phyloP scores from a whole-genome alignment of 805 yeast species.

The Groenewaldozyma tartarivorans region DNA sequence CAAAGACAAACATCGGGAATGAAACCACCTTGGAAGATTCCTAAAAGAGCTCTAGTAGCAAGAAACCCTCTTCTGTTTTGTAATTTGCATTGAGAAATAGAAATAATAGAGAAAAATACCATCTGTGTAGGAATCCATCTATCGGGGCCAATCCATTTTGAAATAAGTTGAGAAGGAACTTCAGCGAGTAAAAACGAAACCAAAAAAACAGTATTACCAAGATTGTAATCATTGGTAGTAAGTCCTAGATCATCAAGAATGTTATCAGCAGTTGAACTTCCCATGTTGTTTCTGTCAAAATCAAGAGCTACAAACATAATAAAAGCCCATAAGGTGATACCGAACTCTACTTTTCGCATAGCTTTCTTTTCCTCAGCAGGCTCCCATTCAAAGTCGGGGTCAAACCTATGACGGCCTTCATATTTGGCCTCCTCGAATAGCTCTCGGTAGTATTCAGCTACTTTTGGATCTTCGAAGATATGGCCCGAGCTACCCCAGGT shows the following conservation, averaged over 20 bases:
- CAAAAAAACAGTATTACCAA: conserved; percentile 47
- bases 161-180: conserved; percentile 56
- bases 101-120: conserved; percentile 45
- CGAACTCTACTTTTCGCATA: conserved; percentile 43
- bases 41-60: conserved; percentile 43
- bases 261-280: conserved; percentile 50
- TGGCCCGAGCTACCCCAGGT: conserved; percentile 8
- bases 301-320: conserved; percentile 51
- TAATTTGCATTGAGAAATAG: conserved; percentile 41
- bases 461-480: conserved; percentile 37
- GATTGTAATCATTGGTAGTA: conserved; percentile 48
- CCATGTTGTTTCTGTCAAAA: conserved; percentile 47
- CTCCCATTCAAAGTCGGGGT: conserved; percentile 51
- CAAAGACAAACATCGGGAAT: conserved; percentile 51
- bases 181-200: conserved; percentile 51
- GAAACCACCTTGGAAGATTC: conserved; percentile 52
- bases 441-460: conserved; percentile 36
- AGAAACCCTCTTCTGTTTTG: conserved; percentile 34
- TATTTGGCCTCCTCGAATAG: conserved; percentile 41
- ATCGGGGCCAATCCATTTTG: conserved; percentile 56
- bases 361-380: conserved; percentile 40
- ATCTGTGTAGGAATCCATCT: conserved; percentile 54
- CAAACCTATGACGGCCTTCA: conserved; percentile 47
- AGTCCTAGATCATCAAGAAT: conserved; percentile 41
- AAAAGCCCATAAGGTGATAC: conserved; percentile 49